Evolutionary conservation across 2,329 filamentous ascomycete genomes (phyloP).

Genomic region (Allantophomopsis lycopodina): DNA sequence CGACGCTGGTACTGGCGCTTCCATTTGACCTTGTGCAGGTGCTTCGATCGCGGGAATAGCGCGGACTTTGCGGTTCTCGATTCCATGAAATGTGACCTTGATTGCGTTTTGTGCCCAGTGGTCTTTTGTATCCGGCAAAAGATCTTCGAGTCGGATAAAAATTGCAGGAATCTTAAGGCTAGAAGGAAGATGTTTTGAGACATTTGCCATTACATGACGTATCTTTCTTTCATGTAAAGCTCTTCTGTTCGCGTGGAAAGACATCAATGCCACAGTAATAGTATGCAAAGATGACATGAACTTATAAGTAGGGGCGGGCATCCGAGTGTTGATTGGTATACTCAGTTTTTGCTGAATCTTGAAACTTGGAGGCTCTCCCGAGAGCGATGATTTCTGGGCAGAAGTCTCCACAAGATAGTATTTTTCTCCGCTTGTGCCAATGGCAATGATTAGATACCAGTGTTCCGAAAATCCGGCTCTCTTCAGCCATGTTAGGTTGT

Average conservation of each 20-base stretch:
- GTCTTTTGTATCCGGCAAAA: constrained; percentile 12
- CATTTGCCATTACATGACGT: constrained; percentile 13
- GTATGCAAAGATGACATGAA: constrained; percentile 21
- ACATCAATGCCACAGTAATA: constrained; percentile 21
- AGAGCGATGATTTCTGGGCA: neutral
- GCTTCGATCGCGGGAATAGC: neutral
- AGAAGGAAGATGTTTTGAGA: neutral
- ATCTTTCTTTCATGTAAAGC: constrained; percentile 14
- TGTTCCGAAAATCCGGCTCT: constrained; percentile 55
- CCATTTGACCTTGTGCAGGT: constrained; percentile 2
- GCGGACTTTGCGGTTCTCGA: constrained; percentile 24
- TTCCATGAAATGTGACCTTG: constrained; percentile 36
- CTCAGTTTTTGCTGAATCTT: constrained; percentile 10
- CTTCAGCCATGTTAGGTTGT: constrained; percentile 55
- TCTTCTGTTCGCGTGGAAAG: constrained; percentile 21
- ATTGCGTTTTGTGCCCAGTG: constrained; percentile 47
- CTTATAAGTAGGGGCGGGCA: constrained; percentile 14
- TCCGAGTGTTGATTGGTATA: constrained; percentile 13
- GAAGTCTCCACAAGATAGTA: constrained; percentile 65
- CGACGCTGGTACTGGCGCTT: neutral
- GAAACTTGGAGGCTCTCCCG: constrained; percentile 18
- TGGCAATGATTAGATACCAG: constrained; percentile 61
- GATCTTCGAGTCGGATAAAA: constrained; percentile 12
- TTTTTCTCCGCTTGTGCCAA: constrained; percentile 58
- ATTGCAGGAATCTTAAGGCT: constrained; percentile 15